Evolutionary conservation across 169 alveolate genomes (phyloP).

Genomic region (Plasmodium gallinaceum): DNA sequence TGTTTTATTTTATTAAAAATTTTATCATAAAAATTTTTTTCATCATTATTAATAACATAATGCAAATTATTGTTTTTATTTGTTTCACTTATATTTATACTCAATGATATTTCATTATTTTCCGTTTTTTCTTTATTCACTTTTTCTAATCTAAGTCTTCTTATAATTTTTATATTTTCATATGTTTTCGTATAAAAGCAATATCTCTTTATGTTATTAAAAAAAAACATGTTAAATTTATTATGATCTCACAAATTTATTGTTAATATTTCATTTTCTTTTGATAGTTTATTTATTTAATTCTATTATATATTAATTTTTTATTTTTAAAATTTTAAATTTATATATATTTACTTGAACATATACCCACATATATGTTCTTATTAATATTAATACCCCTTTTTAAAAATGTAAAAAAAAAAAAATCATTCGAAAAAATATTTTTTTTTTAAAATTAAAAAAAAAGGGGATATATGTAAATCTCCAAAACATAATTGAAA

Average conservation of each 20-base stretch:
- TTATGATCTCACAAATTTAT: not conserved
- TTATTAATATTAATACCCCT: not conserved
- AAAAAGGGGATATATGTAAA: too few relatives aligned
- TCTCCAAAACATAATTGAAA: too few relatives aligned
- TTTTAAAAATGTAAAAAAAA: not conserved
- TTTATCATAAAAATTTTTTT: constrained; percentile 35
- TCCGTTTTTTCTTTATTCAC: not conserved
- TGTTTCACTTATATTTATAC: constrained; percentile 4
- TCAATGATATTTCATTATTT: not conserved
- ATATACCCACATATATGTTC: not conserved
- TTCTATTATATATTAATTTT: not conserved
- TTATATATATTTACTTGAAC: not conserved
- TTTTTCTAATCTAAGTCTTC: not conserved
- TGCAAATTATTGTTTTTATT: not conserved
- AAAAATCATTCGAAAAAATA: not conserved
- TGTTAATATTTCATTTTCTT: constrained; percentile 1
- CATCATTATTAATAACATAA: constrained; percentile 3
- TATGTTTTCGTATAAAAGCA: constrained; percentile 66
- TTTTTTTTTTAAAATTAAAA: too few relatives aligned
- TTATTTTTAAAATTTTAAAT: not conserved
- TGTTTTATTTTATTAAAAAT: constrained; percentile 31
- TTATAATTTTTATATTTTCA: constrained; percentile 64
- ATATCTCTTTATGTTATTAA: constrained; percentile 33
- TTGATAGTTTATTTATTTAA: not conserved
- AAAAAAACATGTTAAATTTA: constrained; percentile 45